Evolutionary conservation across 1,284 basidiomycete species (phyloP).

Genomic region (Grifola frondosa): DNA sequence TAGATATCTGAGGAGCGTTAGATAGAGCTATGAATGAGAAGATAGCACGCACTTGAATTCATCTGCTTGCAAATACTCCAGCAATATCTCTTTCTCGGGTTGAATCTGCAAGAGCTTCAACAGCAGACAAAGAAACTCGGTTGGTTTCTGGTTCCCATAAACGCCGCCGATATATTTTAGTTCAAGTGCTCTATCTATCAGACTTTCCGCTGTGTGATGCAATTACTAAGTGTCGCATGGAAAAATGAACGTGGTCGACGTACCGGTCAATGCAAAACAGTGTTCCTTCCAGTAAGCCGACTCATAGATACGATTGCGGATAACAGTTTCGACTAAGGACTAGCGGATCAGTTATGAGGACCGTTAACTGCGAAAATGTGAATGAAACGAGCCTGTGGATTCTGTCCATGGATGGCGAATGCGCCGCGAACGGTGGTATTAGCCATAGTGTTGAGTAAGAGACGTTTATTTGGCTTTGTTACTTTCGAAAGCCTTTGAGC

Average conservation of each 20-base stretch:
- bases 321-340: slow-evolving; percentile 96
- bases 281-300: slow-evolving; percentile 96
- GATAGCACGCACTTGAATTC: slow-evolving; percentile 89
- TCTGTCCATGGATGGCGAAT: slow-evolving; percentile 88
- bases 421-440: slow-evolving; percentile 88
- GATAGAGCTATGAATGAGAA: background rate
- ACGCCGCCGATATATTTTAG: slow-evolving; percentile 88
- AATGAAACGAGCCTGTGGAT: slow-evolving; percentile 67
- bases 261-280: slow-evolving; percentile 89
- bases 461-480: slow-evolving; percentile 26
- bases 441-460: slow-evolving; percentile 56
- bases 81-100: slow-evolving; percentile 93
- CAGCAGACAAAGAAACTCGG: slow-evolving; percentile 88
- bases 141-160: slow-evolving; percentile 90
- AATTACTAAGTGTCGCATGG: slow-evolving; percentile 7
- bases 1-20: slow-evolving; percentile 66
- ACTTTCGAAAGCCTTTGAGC: slow-evolving; percentile 18
- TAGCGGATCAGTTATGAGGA: slow-evolving; percentile 41
- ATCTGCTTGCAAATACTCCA: slow-evolving; percentile 92
- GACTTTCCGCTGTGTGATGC: slow-evolving; percentile 71
- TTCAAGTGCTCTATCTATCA: slow-evolving; percentile 92
- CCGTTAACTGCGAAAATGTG: background rate
- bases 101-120: slow-evolving; percentile 96
- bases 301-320: slow-evolving; percentile 95
- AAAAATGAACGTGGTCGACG: slow-evolving; percentile 17